Base-by-base conservation (phyloP, 768 basidiomycete species). In the Fomitopsis serialis region DNA sequence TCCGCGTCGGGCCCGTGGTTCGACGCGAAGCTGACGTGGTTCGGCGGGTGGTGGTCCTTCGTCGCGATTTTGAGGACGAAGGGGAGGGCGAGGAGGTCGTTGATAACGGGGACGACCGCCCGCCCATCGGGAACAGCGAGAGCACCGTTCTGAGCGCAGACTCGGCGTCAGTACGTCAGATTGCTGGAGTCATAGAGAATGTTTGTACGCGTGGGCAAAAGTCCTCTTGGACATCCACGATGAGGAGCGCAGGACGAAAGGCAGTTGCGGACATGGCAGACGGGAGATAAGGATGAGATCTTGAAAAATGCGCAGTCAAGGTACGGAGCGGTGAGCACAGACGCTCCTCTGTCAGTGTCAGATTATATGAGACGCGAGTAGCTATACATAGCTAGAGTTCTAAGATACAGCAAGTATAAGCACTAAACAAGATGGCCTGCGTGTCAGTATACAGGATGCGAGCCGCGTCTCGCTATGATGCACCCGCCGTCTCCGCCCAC, bases 201-300 rank as follows among this genome's bases (percentile, higher is more conserved):
- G 24, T 36, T 11, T 44, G 43, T 59, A 65, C 66, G 29, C 64
- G 66, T 48, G 66, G 66, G 24, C 92, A 78, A 61, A 95, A 95
- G 66, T 95, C 92, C 63, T 89, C 79, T 65, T 95, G 92, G 67
- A 90, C 78, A 63, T 93, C 91, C 35, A 92, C 72, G 51, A 92
- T 77, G 48, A 91, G 62, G 21, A 92, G 74, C 0, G 84, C 89
- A 29, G 77, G 76, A 1, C 62, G 65, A 56, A 73, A 68, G 1
- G 53, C 42, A 7, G 44, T 19, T n/a, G 10, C 35, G 11, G 48
- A 37, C 42, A 22, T 19, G 53, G 43, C 13, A 27, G 25, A 23
- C 15, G 40, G 40, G 45, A 53, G 29, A 32, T 32, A 32, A 32
- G 29, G n/a, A n/a, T n/a, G n/a, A n/a, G n/a, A n/a, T n/a, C n/a